Base-by-base conservation (phyloP, 768 basidiomycete species). In the Agrocybe pediades region DNA sequence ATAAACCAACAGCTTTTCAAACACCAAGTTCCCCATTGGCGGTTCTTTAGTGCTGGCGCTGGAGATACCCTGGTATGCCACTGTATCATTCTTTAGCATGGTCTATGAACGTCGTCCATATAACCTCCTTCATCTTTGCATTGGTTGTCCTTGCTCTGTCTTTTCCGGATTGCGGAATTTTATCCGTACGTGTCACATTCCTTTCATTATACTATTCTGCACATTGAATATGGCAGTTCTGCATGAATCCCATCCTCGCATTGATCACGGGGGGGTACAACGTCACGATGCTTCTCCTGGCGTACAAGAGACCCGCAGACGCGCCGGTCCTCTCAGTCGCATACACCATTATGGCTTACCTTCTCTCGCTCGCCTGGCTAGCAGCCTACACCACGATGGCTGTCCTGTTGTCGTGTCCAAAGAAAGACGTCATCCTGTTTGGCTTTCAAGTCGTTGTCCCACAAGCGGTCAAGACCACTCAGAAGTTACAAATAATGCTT, bases 301-400 rank as follows among this genome's bases (percentile, higher is more conserved):
- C 56, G 2, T 59, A 54, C 44, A 57, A 57, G 16, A 61, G 51
- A 16, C 60, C 63, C 15, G 46, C 59, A 39, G 56, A 51, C 23
- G 49, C 50, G 17, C 44, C 53, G 8, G 53, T 60, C 16, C 41
- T 52, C 41, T 58, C 61, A 19, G 43, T 59, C 17, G 61, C 52
- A 29, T 61, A 57, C 39, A 61, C 61, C 29, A 43, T 62, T n/a
- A 41, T 51, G 6, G 63, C 62, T 2, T 68, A 62, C 47, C 23
- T 66, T 16, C 59, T 69, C 19, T 62, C 60, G n/a, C 42, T 62
- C 27, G 54, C 61, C 26, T 69, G 67, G 67, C 46, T 68, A 2
- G 62, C 57, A 41, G 63, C 65, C 4, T 67, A 65, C 50, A 52
- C 65, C 21, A 60, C 64, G 20, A 68, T 71, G 65, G 54, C 62